phyloP scores from a whole-genome alignment of 1,284 basidiomycete species.

The Schizophyllum amplum region DNA sequence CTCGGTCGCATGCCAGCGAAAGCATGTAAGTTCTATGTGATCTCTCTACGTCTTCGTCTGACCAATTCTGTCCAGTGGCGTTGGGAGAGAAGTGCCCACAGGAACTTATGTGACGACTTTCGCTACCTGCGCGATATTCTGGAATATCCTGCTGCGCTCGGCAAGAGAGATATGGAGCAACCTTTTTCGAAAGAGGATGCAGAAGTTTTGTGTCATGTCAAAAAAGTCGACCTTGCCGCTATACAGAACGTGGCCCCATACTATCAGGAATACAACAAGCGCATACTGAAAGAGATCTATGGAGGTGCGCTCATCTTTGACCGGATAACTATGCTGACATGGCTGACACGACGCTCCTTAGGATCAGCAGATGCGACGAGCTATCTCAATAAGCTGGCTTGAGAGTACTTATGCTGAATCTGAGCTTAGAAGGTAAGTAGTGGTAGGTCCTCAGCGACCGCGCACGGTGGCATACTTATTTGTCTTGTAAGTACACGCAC shows the following conservation, averaged over 20 bases:
- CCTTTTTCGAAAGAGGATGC: neutral
- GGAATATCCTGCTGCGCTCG: neutral
- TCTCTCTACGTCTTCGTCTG: neutral
- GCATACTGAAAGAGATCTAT: neutral
- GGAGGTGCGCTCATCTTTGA: neutral
- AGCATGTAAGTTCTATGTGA: neutral
- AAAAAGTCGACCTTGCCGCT: neutral
- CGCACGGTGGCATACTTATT: too few species aligned
- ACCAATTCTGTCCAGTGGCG: neutral
- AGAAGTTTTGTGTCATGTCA: neutral
- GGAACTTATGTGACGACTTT: neutral
- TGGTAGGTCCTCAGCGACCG: neutral
- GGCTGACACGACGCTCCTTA: neutral
- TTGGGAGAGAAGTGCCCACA: neutral
- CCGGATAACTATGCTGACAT: neutral
- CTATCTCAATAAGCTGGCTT: neutral
- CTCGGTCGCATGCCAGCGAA: neutral
- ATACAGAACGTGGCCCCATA: neutral
- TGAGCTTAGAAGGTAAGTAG: neutral
- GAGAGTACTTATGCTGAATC: neutral
- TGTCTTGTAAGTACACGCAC: neutral
- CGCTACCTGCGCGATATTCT: neutral
- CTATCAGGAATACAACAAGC: neutral
- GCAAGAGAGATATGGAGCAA: neutral
- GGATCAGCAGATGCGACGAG: neutral